A percentile compares a stretch with the other conserved stretches of the same genome.
Evolutionary conservation across 108 stramenopile species (phyloP).

Genomic region (Skeletonema costatum): DNA sequence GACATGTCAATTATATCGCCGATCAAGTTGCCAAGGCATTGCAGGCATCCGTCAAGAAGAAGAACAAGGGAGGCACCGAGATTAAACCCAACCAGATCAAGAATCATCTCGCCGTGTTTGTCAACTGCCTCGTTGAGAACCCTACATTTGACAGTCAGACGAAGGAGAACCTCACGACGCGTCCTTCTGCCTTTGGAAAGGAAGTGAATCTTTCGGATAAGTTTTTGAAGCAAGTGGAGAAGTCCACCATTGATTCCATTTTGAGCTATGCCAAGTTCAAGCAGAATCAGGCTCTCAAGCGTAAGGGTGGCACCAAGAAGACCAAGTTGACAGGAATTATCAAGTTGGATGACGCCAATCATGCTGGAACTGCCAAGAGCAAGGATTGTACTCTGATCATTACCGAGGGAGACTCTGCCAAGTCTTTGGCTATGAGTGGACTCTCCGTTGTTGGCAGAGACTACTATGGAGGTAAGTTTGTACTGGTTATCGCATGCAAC

Average conservation of each 20-base stretch:
- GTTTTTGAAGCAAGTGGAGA: constrained; percentile 91
- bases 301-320: constrained; percentile 92
- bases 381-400: constrained; percentile 95
- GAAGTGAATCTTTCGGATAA: constrained; percentile 75
- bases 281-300: constrained; percentile 87
- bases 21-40: constrained; percentile 83
- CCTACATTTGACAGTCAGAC: constrained; percentile 98
- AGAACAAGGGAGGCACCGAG: constrained; percentile 92
- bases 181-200: constrained; percentile 75
- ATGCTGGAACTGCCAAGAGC: constrained; percentile 90
- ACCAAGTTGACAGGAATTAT: constrained; percentile 93
- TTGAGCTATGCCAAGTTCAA: constrained; percentile 90
- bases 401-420: constrained; percentile 97
- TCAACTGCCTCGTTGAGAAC: constrained; percentile 97
- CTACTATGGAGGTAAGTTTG: constrained; percentile 64
- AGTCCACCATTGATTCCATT: constrained; percentile 89
- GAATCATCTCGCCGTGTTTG: constrained; percentile 95
- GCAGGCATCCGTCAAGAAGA: constrained; percentile 76
- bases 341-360: constrained; percentile 97
- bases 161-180: constrained; percentile 95
- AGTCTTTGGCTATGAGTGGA: constrained; percentile 92
- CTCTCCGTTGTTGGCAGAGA: constrained; percentile 93
- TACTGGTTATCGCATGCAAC: not conserved
- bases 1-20: constrained; percentile 91
- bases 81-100: constrained; percentile 93